phyloP scores from a whole-genome alignment of 768 basidiomycete species.

The Clitopilus passeckerianus region DNA sequence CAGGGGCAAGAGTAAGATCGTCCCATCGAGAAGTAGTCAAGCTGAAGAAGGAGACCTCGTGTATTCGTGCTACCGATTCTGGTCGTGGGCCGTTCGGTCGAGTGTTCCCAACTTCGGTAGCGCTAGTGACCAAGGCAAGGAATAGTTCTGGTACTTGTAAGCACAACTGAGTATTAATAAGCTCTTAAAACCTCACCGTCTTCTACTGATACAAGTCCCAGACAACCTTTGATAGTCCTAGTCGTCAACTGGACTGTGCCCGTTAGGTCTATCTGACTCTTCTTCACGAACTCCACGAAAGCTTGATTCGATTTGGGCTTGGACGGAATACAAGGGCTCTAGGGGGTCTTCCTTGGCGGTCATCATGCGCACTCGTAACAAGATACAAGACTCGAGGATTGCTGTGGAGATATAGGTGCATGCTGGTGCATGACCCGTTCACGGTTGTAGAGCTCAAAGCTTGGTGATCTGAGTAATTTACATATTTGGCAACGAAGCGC shows the following conservation, averaged over 20 bases:
- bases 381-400: conserved; percentile 70
- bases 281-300: conserved; percentile 81
- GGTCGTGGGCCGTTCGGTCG: conserved; percentile 51
- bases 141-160: conserved; percentile 65
- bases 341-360: conserved; percentile 52
- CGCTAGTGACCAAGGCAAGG: conserved; percentile 73
- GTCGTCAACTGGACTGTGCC: conserved; percentile 64
- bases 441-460: neutral
- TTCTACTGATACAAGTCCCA: conserved; percentile 75
- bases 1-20: conserved; percentile 53
- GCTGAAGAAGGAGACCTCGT: conserved; percentile 87
- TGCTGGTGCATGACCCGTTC: conserved; percentile 19
- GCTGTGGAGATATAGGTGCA: conserved; percentile 73
- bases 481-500: conserved; percentile 6
- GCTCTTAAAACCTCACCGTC: conserved; percentile 42
- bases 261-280: conserved; percentile 63
- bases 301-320: conserved; percentile 52
- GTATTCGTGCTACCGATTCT: conserved; percentile 76
- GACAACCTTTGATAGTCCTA: conserved; percentile 73
- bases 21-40: conserved; percentile 86
- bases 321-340: conserved; percentile 71
- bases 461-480: neutral
- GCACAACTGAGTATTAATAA: neutral
- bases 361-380: conserved; percentile 64
- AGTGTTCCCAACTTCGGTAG: conserved; percentile 71